These are phyloP conservation scores for Candida chauliodis DNA, from an alignment of 805 yeast genomes.

Conservation along the genomic window DNA sequence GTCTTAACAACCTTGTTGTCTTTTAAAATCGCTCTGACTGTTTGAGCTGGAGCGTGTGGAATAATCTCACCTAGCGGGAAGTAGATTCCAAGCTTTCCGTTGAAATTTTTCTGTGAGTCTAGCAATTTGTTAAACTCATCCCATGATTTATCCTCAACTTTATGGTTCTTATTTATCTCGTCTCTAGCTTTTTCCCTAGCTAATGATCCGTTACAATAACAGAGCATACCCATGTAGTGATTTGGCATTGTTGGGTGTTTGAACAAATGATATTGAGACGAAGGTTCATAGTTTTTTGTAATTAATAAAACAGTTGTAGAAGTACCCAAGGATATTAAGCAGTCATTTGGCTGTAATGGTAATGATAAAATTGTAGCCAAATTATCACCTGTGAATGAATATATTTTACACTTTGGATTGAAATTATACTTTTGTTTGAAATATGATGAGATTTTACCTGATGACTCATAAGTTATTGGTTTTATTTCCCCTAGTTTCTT, in stretches of 20 bases:
- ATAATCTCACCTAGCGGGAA: slow-evolving; percentile 91
- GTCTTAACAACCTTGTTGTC: slow-evolving; percentile 21
- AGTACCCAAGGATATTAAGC: slow-evolving; percentile 81
- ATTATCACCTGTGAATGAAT: slow-evolving; percentile 87
- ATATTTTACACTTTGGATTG: slow-evolving; percentile 50
- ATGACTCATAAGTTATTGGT: slow-evolving; percentile 46
- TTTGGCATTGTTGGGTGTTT: slow-evolving; percentile 77
- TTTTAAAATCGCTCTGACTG: slow-evolving; percentile 47
- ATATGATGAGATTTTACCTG: slow-evolving; percentile 56
- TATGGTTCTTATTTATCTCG: slow-evolving; percentile 47
- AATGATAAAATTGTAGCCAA: slow-evolving; percentile 82
- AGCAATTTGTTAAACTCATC: slow-evolving; percentile 55
- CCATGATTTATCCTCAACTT: slow-evolving; percentile 47
- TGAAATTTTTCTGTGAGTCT: slow-evolving; percentile 31
- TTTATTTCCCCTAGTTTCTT: slow-evolving; percentile 52
- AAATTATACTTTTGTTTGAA: slow-evolving; percentile 67
- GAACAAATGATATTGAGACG: slow-evolving; percentile 80
- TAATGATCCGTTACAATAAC: slow-evolving; percentile 87
- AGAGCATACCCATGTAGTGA: slow-evolving; percentile 91
- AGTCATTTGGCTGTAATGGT: slow-evolving; percentile 73
- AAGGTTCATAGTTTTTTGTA: slow-evolving; percentile 73
- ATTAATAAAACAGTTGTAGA: slow-evolving; percentile 85
- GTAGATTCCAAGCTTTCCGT: slow-evolving; percentile 64
- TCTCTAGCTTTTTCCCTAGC: slow-evolving; percentile 80
- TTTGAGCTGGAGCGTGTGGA: slow-evolving; percentile 72